phyloP scores from a whole-genome alignment of 164 flowering plant species.

The Magnolia kwangsiensis region DNA sequence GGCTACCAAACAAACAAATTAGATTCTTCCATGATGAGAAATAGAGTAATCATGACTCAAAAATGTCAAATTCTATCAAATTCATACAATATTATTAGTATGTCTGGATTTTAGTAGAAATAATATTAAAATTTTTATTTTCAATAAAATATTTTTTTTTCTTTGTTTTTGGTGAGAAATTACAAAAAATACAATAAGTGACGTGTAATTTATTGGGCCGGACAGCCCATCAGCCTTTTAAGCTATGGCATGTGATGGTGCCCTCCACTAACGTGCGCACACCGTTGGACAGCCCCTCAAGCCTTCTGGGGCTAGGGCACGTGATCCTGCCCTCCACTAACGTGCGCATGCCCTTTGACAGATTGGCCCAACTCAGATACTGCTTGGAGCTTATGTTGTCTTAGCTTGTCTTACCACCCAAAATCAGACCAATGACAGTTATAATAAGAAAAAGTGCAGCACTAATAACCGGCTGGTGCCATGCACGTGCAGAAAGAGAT shows the following conservation, averaged over 20 bases:
- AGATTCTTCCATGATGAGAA: no score
- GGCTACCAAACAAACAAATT: no score
- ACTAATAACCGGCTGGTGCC: not conserved
- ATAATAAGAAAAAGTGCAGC: not conserved
- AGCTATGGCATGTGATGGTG: not conserved
- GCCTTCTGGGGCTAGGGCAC: not conserved
- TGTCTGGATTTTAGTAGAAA: no score
- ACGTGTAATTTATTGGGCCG: not conserved
- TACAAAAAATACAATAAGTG: no score
- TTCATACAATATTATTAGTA: no score
- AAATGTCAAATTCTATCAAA: no score
- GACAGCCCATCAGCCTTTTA: not conserved
- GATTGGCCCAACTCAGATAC: slow-evolving; percentile 3
- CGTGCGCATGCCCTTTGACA: slow-evolving; percentile 3
- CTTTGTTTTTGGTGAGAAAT: no score
- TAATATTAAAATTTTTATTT: no score
- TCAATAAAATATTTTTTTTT: no score
- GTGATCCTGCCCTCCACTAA: slow-evolving; percentile 4
- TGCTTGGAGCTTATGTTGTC: not conserved
- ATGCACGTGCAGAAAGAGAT: not conserved
- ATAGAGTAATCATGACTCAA: no score
- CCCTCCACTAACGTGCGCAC: slow-evolving; percentile 1
- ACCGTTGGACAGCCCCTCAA: not conserved
- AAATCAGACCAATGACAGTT: not conserved
- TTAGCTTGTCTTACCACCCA: not conserved